Evolutionary conservation across 805 yeast species (phyloP).

Genomic region (Candida xyloterini): DNA sequence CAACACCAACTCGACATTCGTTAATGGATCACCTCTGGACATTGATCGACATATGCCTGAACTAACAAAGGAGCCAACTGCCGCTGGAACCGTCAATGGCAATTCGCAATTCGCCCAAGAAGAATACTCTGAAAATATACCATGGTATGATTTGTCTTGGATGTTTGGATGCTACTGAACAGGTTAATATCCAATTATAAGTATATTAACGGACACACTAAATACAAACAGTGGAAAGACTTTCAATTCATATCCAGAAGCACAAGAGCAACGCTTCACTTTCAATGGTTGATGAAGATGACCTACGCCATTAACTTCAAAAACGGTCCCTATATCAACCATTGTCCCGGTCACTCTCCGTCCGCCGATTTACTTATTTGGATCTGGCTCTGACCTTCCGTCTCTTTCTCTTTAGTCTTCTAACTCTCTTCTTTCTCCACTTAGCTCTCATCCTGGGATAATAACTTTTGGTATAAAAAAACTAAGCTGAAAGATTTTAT

Average conservation of each 20-base stretch:
- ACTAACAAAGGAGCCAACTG: constrained; percentile 5
- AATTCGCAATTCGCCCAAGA: constrained; percentile 1
- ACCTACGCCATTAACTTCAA: constrained; percentile 2
- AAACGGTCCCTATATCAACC: constrained; percentile 4
- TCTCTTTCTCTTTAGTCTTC: constrained; percentile 99
- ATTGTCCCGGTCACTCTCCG: constrained; percentile 11
- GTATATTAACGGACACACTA: constrained; percentile 19
- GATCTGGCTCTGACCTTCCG: constrained; percentile 99
- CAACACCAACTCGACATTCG: constrained; percentile 2
- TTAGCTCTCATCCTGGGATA: constrained; percentile 73
- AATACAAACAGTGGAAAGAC: constrained; percentile 14
- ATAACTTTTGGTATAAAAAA: constrained; percentile 9
- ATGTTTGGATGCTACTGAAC: constrained; percentile 18
- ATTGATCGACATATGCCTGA: constrained; percentile 16
- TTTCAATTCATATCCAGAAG: constrained; percentile 9
- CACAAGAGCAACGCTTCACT: constrained; percentile 4
- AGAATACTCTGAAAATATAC: constrained; percentile 3
- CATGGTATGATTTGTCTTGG: constrained; percentile 16
- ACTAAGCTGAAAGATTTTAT: constrained; percentile 7
- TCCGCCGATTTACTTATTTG: constrained; percentile 59
- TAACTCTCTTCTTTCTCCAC: constrained; percentile 99
- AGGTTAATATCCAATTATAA: constrained; percentile 9
- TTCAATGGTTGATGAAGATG: constrained; percentile 3
- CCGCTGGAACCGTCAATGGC: neutral
- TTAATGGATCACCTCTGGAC: constrained; percentile 13